Base-by-base conservation (phyloP, 345 rosid species). In the Citrus reticulata region DNA sequence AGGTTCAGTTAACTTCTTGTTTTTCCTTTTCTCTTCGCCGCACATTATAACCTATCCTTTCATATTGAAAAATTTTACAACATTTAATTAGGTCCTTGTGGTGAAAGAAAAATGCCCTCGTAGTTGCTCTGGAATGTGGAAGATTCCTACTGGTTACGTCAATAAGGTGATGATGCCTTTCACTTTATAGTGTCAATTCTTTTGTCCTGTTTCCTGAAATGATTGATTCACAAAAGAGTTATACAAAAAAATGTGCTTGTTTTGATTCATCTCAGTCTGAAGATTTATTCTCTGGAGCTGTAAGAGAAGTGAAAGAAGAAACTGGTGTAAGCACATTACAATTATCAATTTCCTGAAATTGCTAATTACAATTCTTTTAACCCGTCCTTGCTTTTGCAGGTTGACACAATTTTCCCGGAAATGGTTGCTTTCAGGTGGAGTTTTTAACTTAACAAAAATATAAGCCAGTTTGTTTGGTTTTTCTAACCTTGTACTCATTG, bases 221-320 rank as follows among this genome's bases (percentile, higher is more conserved):
- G 57, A 32, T 5, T 34, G 69, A 65, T 32, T 32, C 69, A 37
- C 40, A 37, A 37, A 7, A 37, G 9, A 7, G 40, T 37, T 40
- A 32, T 40, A 32, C 0, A 34, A 34, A 9, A 17, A 32, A 22
- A 46, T 25, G 35, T 14, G 25, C 35, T 25, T 55, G 27, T 35
- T 19, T 58, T 58, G 49, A 34, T 25, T 72, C n/a, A 20, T 59
- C 20, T 25, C 81, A 90, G 89, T 83, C 86, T 32, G 91, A 88
- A 81, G 93, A 90, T 57, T 39, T 88, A 46, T 90, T 84, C 61
- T 77, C 83, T 24, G 90, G 89, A 67, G 90, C 83, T 49, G 59
- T 82, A 55, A 87, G 91, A 83, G 93, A 88, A 82, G 91, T 88
- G 34, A 86, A 83, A 82, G 90, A 90, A 84, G 92, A 90, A 77